These are phyloP conservation scores for Pisolithus microcarpus DNA, from an alignment of 768 basidiomycete species.

Conservation along the genomic window DNA sequence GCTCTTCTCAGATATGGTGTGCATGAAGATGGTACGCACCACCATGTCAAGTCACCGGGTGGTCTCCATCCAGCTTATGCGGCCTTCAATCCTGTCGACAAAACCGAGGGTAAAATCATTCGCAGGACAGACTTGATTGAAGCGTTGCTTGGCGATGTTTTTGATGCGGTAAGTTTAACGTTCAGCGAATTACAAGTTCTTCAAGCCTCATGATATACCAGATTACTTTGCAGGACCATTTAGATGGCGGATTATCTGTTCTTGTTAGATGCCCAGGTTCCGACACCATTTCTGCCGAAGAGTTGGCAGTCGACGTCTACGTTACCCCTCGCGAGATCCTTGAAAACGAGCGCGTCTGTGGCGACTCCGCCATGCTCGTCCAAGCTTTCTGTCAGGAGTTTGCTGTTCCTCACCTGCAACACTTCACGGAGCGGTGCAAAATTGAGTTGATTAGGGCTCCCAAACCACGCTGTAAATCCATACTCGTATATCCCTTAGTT, in stretches of 20 bases:
- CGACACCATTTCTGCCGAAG: background rate
- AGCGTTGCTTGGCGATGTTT: background rate
- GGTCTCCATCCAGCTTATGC: slow-evolving; percentile 1
- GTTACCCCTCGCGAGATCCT: background rate
- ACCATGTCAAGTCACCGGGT: background rate
- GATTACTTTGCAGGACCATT: slow-evolving; percentile 4
- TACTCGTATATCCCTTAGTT: background rate
- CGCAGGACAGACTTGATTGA: background rate
- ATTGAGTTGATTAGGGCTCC: background rate
- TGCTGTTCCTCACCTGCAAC: background rate
- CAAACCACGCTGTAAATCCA: background rate
- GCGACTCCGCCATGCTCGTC: background rate
- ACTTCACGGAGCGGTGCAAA: background rate
- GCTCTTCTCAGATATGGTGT: background rate
- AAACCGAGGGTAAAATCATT: background rate
- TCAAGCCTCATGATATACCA: background rate
- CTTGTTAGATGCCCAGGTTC: slow-evolving; percentile 4
- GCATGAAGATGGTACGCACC: slow-evolving; percentile 1
- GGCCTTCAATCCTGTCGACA: background rate
- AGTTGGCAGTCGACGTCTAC: slow-evolving; percentile 3
- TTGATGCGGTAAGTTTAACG: slow-evolving; percentile 1
- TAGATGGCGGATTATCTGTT: slow-evolving; percentile 4
- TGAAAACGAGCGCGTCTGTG: background rate
- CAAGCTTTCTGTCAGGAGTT: slow-evolving; percentile 8
- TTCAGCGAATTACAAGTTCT: background rate